Evolutionary conservation across 2,329 filamentous ascomycete species (phyloP), one percentile per base, ranked within the genome.

Genomic region (Lecanoromycetidae sp.): DNA sequence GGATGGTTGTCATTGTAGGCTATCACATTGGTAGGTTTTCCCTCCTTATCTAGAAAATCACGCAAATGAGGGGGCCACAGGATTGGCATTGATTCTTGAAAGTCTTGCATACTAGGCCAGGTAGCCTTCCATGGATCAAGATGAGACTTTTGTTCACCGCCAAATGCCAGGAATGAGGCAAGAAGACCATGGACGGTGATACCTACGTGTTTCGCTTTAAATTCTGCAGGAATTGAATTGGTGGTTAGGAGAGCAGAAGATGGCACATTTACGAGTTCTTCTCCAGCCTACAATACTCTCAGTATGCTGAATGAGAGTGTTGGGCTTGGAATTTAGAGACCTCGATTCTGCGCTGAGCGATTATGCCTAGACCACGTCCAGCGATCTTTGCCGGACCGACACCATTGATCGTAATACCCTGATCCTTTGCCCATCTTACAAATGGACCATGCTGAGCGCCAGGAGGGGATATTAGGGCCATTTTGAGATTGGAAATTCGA

Each of bases 361-460:
- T 72, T 48, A 94, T 79, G 38, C 88, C 87, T 44, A 91, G 74
- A 23, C 87, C 87, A 46, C 83, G 74, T 1, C 80, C 82, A 5
- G 80, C 75, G 13, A 94, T 79, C 32, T 69, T 69, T 33, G 77
- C 72, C 4, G 86, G 80, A 2, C 69, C 68, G 39, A 93, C 77
- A 23, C 79, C 80, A 56, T 81, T 71, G 54, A 87, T 74, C 29
- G 72, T 64, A 23, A 93, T 74, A 12, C 83, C 84, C 48, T 77
- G 72, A 1, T 66, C 63, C 35, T 70, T 61, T 1, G 82, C 81
- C 84, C 87, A 94, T 50, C 71, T 58, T 2, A 81, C 69, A 50
- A 93, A 83, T 59, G 27, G 15, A n/a, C 48, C 27, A 44, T 51
- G 49, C 13, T 27, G 17, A 41, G 34, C 27, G 23, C 33, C 40